A percentile compares a stretch with the other conserved stretches of the same genome.
Conservation (phyloP, 1,284 basidiomycete genomes). For the Coriolopsis trogii region DNA sequence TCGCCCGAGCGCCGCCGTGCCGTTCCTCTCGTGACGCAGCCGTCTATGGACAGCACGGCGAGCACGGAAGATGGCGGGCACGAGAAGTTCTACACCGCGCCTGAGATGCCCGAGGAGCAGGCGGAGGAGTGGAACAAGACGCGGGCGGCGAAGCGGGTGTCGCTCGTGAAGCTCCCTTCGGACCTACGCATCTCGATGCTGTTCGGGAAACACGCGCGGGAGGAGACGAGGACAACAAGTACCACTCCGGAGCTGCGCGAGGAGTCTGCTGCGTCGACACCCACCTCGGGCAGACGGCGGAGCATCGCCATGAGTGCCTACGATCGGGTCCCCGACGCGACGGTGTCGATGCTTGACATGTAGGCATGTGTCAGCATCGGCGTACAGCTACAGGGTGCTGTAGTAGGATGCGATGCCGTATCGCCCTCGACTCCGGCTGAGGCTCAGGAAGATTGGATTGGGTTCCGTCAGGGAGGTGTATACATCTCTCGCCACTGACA, state of each 20-base stretch:
- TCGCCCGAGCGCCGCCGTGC: slow-evolving; percentile 22
- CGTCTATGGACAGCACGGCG: slow-evolving; percentile 28
- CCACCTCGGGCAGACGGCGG: slow-evolving; percentile 18
- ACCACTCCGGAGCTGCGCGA: slow-evolving; percentile 19
- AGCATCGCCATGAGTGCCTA: slow-evolving; percentile 18
- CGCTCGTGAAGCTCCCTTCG: slow-evolving; percentile 72
- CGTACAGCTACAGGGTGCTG: slow-evolving; percentile 1
- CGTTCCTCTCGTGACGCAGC: slow-evolving; percentile 22
- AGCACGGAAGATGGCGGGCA: slow-evolving; percentile 33
- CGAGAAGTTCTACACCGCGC: slow-evolving; percentile 48
- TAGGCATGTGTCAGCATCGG: slow-evolving; percentile 2
- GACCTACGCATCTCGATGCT: slow-evolving; percentile 45
- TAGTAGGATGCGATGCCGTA: no score
- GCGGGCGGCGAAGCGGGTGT: slow-evolving; percentile 81
- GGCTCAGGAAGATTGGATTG: slow-evolving; percentile 4
- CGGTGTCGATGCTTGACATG: slow-evolving; percentile 27
- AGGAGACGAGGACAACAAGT: slow-evolving; percentile 13
- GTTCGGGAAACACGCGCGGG: slow-evolving; percentile 31
- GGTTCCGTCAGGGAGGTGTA: no score
- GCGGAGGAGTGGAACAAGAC: slow-evolving; percentile 88
- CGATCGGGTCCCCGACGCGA: slow-evolving; percentile 19
- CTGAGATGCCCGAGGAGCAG: slow-evolving; percentile 56
- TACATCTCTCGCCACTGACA: slow-evolving; percentile 7
- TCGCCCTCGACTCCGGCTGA: no score
- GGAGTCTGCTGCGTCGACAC: slow-evolving; percentile 20